Percentiles rank a stretch among this genome's conserved stretches.
Conservation (phyloP, 306 rosid species). For the Prunus davidiana region DNA sequence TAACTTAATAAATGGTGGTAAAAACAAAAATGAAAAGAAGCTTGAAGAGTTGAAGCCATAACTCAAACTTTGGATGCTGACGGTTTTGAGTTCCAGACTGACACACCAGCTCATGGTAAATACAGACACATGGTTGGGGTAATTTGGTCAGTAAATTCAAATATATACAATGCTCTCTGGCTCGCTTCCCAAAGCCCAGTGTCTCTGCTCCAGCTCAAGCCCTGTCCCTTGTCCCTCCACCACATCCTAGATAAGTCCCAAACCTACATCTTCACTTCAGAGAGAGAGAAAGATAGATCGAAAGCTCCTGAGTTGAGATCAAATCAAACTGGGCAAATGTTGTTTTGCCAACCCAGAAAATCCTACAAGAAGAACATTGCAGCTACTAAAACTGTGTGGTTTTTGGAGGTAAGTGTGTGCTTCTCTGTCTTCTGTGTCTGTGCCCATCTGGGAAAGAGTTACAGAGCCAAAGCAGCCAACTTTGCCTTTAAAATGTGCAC, state of each 20-base stretch:
- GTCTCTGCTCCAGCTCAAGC: constrained; percentile 42
- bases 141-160: constrained; percentile 4
- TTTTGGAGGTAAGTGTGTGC: background rate
- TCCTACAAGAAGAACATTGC: background rate
- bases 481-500: background rate
- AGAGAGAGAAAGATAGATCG: constrained; percentile 3
- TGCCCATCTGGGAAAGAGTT: background rate
- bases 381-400: background rate
- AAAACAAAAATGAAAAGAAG: background rate
- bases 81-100: background rate
- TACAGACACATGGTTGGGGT: background rate
- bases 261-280: background rate
- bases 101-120: background rate
- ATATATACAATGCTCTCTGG: constrained; percentile 12
- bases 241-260: constrained; percentile 3
- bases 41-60: background rate
- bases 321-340: constrained; percentile 9
- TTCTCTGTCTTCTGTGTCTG: too few relatives aligned
- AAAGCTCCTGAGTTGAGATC: background rate
- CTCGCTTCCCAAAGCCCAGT: constrained; percentile 63
- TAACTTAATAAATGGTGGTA: background rate
- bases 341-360: constrained; percentile 1
- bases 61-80: constrained; percentile 2
- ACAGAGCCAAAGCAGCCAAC: background rate
- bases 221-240: constrained; percentile 19